Evolutionary conservation across 1,284 basidiomycete species (phyloP), one percentile per base, ranked within the genome.

Genomic region (Ganoderma resinaceum): DNA sequence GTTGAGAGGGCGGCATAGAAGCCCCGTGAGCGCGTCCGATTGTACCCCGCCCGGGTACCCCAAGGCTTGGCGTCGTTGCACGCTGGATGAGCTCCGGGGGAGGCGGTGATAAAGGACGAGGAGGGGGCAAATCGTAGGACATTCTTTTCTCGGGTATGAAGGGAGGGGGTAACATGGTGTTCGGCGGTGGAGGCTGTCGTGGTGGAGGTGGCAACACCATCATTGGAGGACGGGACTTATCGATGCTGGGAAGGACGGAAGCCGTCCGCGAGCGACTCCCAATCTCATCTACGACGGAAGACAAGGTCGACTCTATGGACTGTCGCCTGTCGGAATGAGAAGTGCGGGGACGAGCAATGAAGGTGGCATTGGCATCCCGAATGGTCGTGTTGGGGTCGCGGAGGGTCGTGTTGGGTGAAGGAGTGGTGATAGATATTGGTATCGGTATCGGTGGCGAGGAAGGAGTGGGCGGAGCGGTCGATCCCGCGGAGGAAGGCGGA

Each of bases 131-230:
- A 67, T 90, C 89, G 67, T 84, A 81, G 9, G 84, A 83, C 12
- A 88, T 80, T 67, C 89, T 86, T 74, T 85, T 85, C 43, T 93
- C 91, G 46, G 92, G 92, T 74, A 93, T 87, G 77, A 92, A 91
- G 40, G 86, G 80, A 29, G 95, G 93, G 20, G 91, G 91, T n/a
- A 82, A 85, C 89, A 93, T 93, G 71, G 80, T 89, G 68, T 79
- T 85, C 0, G 89, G 83, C 12, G 95, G 94, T 9, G 95, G 95
- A 0, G 93, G 95, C 70, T 86, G 84, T 68, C 89, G 87, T 11
- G 94, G 94, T 0, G 95, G 95, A 8, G 95, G 95, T 1, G 95
- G 95, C 7, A 96, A 82, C 66, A 89, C 84, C 91, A 96, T 95
- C 78, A 89, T 93, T 0, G 95, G 95, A 18, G 95, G 94, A 65